Conservation (phyloP, 345 rosid genomes). For the Hibiscus syriacus region DNA sequence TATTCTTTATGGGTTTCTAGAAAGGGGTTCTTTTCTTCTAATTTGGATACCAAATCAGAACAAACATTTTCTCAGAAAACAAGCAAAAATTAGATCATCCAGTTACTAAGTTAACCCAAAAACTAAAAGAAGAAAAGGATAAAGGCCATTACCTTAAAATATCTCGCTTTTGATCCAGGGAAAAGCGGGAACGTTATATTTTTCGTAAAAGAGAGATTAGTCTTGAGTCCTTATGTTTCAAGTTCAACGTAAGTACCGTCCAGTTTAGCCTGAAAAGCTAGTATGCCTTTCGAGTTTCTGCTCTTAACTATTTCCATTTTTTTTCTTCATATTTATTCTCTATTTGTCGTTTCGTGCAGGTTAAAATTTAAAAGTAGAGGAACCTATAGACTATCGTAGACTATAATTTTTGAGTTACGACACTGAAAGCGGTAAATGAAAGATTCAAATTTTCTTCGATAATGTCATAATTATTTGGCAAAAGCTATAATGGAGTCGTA, state of each 20-base stretch:
- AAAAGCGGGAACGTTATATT: not conserved
- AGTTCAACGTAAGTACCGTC: not conserved
- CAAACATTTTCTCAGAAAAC: conserved; percentile 3
- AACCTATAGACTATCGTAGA: not conserved
- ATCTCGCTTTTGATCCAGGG: not conserved
- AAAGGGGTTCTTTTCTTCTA: not conserved
- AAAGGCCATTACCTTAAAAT: not conserved
- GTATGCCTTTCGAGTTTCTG: not conserved
- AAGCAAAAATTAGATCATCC: not conserved
- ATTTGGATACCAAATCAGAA: not conserved
- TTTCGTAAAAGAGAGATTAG: not conserved
- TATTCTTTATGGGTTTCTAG: not conserved
- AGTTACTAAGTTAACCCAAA: not conserved
- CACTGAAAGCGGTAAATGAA: no score
- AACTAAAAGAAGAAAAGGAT: not conserved
- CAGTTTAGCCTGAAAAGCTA: not conserved
- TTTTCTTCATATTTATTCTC: no score
- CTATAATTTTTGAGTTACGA: no score
- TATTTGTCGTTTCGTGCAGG: not conserved
- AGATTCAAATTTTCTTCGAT: no score
- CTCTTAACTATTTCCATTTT: not conserved
- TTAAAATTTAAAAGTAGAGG: not conserved
- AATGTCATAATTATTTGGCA: no score
- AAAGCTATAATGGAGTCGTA: no score
- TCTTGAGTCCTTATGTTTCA: not conserved